A percentile compares a stretch with the other conserved stretches of the same genome.
phyloP scores from a whole-genome alignment of 1,284 basidiomycete genomes.

The Wallemia hederae region DNA sequence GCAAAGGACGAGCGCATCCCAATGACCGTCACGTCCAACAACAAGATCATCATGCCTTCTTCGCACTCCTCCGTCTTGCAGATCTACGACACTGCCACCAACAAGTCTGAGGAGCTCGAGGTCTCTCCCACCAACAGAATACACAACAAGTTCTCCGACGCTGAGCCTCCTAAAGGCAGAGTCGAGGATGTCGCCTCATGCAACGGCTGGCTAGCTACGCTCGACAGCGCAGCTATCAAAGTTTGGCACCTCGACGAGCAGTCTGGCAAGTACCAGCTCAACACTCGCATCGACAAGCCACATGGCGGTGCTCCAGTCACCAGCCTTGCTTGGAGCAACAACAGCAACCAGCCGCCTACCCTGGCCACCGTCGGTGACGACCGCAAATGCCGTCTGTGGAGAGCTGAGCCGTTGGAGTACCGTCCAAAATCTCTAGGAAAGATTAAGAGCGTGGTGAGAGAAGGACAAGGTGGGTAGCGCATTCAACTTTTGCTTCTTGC shows the following conservation, averaged over 20 bases:
- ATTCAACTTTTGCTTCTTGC: not conserved
- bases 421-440: not conserved
- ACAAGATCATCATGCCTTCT: slow-evolving; percentile 51
- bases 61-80: slow-evolving; percentile 87
- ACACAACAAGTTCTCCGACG: slow-evolving; percentile 49
- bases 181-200: slow-evolving; percentile 15
- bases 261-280: slow-evolving; percentile 20
- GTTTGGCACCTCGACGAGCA: slow-evolving; percentile 54
- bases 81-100: slow-evolving; percentile 47
- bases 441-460: not conserved
- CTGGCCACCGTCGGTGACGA: not conserved
- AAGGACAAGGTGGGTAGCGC: not conserved
- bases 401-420: not conserved
- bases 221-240: slow-evolving; percentile 62
- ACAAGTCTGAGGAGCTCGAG: slow-evolving; percentile 56
- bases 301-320: slow-evolving; percentile 40
- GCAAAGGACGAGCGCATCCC: slow-evolving; percentile 10
- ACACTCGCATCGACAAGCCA: slow-evolving; percentile 69
- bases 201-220: slow-evolving; percentile 72
- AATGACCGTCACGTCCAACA: not conserved
- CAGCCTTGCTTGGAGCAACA: slow-evolving; percentile 25
- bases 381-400: not conserved
- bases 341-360: too few species aligned
- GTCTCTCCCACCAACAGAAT: slow-evolving; percentile 79
- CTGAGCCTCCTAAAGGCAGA: slow-evolving; percentile 22